These are phyloP conservation scores for Cyberlindnera japonica DNA, from an alignment of 805 yeast genomes.

Conservation along the genomic window DNA sequence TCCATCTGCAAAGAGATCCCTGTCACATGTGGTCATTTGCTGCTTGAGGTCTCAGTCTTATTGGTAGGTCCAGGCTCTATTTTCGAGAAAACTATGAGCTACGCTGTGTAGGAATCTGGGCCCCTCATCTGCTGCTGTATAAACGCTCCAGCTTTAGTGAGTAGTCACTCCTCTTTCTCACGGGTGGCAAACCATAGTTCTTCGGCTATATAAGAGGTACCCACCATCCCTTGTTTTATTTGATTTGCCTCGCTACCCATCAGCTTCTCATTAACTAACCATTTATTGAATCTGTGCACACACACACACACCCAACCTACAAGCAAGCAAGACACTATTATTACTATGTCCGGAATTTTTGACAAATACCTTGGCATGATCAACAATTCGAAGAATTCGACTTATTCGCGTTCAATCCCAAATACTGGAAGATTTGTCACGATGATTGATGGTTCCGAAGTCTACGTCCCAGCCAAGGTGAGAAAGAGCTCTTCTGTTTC, in stretches of 20 bases:
- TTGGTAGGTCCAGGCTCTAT: no score
- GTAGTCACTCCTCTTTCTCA: no score
- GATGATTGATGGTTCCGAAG: constrained; percentile 20
- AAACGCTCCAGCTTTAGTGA: no score
- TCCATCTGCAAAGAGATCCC: no score
- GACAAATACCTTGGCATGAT: constrained; percentile 27
- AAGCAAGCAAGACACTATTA: neutral
- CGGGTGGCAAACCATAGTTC: no score
- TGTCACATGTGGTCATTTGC: no score
- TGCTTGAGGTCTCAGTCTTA: no score
- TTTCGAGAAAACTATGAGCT: no score
- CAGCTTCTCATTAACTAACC: neutral
- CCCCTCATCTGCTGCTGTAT: no score
- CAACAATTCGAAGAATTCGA: constrained; percentile 20
- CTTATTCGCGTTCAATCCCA: constrained; percentile 18
- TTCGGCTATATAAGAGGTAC: neutral
- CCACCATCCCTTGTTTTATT: neutral
- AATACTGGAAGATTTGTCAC: constrained; percentile 19
- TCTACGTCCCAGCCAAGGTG: constrained; percentile 18
- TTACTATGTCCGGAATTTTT: constrained; percentile 31
- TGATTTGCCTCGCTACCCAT: no score
- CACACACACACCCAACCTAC: neutral
- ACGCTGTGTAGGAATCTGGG: no score
- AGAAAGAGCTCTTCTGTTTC: constrained; percentile 23
- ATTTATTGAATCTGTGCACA: neutral